These are phyloP conservation scores for Fusarium globosum DNA, from an alignment of 2,329 filamentous ascomycete species.

Conservation along the genomic window DNA sequence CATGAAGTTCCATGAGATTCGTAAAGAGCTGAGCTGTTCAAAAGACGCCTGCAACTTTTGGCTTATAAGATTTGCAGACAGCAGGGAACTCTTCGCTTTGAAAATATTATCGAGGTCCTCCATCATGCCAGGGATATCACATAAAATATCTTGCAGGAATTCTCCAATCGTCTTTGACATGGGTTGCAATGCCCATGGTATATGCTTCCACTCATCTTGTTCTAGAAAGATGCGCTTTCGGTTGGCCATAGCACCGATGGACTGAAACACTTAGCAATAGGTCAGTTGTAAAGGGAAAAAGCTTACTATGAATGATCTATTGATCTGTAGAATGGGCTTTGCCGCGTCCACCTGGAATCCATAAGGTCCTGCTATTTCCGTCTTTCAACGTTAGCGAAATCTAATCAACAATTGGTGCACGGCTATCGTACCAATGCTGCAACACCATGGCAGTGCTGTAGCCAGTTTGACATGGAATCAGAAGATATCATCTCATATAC, in stretches of 20 bases:
- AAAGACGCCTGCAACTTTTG: neutral
- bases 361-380: neutral
- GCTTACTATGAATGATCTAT: neutral
- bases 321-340: neutral
- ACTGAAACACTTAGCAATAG: neutral
- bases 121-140: neutral
- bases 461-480: neutral
- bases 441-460: neutral
- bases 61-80: too few relatives aligned
- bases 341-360: neutral
- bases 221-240: neutral
- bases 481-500: slow-evolving; percentile 4
- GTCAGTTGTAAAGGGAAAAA: fast-evolving
- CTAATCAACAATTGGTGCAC: fast-evolving
- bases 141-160: neutral
- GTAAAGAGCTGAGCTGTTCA: neutral
- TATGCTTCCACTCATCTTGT: neutral
- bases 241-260: neutral
- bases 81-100: fast-evolving
- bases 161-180: neutral
- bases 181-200: neutral
- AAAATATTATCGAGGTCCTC: neutral
- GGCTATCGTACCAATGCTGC: neutral
- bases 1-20: neutral
- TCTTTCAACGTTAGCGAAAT: neutral